phyloP scores from a whole-genome alignment of 169 alveolate genomes.

The Condylostoma magnum region DNA sequence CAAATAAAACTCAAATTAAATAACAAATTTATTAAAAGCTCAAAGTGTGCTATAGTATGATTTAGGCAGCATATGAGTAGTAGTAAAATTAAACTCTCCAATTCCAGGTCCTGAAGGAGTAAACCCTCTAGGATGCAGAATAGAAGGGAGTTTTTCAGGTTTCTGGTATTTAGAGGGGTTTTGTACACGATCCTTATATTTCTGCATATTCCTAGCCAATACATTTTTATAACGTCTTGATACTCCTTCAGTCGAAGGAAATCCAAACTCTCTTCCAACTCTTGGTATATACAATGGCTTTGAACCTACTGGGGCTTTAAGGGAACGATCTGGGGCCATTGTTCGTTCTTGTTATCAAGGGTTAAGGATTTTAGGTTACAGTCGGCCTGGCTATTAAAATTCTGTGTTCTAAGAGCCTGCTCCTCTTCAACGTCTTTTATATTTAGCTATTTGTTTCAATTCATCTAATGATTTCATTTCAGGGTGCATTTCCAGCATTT shows the following conservation, averaged over 20 bases:
- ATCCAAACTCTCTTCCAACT: not conserved
- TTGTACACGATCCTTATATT: not conserved
- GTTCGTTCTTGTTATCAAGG: not conserved
- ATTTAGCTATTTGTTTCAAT: not conserved
- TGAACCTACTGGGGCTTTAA: not conserved
- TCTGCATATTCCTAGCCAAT: not conserved
- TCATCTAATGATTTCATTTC: not conserved
- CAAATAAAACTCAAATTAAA: too few relatives aligned
- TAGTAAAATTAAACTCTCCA: not conserved
- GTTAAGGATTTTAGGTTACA: not conserved
- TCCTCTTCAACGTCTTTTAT: not conserved
- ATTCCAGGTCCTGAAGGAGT: not conserved
- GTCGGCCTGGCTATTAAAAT: not conserved
- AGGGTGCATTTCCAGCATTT: too few relatives aligned
- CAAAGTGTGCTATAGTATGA: too few relatives aligned
- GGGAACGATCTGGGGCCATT: not conserved
- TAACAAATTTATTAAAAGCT: too few relatives aligned
- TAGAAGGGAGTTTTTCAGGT: not conserved
- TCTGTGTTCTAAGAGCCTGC: not conserved
- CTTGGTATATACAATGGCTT: not conserved
- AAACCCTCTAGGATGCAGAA: not conserved
- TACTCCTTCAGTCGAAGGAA: not conserved
- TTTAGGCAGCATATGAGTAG: conserved; percentile 7
- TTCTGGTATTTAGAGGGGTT: not conserved
- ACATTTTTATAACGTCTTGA: not conserved